Percentiles rank a stretch among this genome's conserved stretches.
Evolutionary conservation across 2,329 filamentous ascomycete genomes (phyloP).

Genomic region (Aciculosporium take): DNA sequence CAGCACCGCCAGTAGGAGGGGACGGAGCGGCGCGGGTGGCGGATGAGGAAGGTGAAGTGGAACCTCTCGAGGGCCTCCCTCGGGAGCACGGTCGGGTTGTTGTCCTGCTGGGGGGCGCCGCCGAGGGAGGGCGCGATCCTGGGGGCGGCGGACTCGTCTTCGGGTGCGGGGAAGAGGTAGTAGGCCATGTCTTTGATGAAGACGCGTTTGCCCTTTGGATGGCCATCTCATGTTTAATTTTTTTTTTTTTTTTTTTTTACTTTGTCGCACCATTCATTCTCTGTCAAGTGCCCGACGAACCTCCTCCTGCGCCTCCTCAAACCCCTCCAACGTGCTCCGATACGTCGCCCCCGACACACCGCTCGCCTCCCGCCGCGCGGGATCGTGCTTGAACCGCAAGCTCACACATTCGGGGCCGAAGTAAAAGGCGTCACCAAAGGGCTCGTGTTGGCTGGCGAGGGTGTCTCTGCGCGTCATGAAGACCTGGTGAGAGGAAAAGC

Average conservation of each 20-base stretch:
- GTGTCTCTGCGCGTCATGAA: conserved; percentile 88
- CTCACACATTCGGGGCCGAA: conserved; percentile 83
- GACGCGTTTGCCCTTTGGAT: conserved; percentile 64
- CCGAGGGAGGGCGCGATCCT: conserved; percentile 69
- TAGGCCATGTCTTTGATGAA: conserved; percentile 98
- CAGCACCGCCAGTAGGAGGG: conserved; percentile 94
- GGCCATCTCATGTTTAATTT: no score
- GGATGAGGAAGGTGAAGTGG: conserved; percentile 94
- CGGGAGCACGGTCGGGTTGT: conserved; percentile 79
- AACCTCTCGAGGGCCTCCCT: conserved; percentile 56
- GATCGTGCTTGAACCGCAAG: conserved; percentile 61
- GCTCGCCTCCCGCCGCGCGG: conserved; percentile 37
- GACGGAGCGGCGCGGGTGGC: conserved; percentile 80
- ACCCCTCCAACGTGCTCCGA: conserved; percentile 60
- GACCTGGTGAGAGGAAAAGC: conserved; percentile 58
- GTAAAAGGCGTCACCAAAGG: conserved; percentile 94
- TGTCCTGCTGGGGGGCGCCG: conserved; percentile 41
- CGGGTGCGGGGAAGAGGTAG: conserved; percentile 69
- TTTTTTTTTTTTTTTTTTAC: no score
- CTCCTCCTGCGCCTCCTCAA: conserved; percentile 60
- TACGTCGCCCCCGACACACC: conserved; percentile 60
- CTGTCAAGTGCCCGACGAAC: conserved; percentile 34
- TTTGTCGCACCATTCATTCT: no score
- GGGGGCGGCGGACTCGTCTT: conserved; percentile 41
- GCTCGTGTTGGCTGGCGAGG: conserved; percentile 79